These are phyloP conservation scores for Chaetomium sp. DNA, from an alignment of 2,329 filamentous ascomycete species.

Conservation along the genomic window DNA sequence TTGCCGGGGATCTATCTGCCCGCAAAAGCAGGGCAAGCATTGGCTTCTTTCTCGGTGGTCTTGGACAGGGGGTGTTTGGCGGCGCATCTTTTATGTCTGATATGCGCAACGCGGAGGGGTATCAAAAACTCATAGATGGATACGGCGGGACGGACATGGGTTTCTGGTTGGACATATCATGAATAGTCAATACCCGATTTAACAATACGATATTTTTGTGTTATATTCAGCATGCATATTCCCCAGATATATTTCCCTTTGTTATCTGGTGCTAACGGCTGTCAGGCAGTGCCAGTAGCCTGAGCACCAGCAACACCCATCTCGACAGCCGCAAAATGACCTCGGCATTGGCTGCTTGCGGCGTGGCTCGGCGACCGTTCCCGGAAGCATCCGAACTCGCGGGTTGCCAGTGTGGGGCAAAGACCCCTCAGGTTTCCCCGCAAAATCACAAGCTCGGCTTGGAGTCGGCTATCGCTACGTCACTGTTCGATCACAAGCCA, in stretches of 20 bases:
- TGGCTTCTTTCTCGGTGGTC: background rate
- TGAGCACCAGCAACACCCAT: background rate
- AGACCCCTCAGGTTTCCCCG: constrained; percentile 44
- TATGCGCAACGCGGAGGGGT: constrained; percentile 6
- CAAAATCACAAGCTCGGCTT: constrained; percentile 62
- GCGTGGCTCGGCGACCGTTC: constrained; percentile 16
- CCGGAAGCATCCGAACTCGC: constrained; percentile 34
- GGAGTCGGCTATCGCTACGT: constrained; percentile 49
- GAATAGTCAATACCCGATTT: constrained; percentile 17
- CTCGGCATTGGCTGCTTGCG: constrained; percentile 27
- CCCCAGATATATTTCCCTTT: background rate
- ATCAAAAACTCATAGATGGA: constrained; percentile 17
- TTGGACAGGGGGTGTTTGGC: constrained; percentile 1
- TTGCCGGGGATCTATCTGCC: background rate
- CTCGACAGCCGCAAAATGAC: constrained; percentile 19
- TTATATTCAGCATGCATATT: background rate
- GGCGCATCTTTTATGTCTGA: background rate
- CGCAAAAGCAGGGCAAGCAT: background rate
- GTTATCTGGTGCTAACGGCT: background rate
- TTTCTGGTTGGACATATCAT: background rate
- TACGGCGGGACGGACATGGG: constrained; percentile 2
- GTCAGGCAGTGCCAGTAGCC: background rate
- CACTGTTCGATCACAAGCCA: constrained; percentile 41
- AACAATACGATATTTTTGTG: background rate
- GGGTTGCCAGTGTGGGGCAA: constrained; percentile 19